A percentile compares a stretch with the other conserved stretches of the same genome.
These are phyloP conservation scores for Salinomyces thailandicus DNA, from an alignment of 2,329 filamentous ascomycete genomes.

Conservation along the genomic window DNA sequence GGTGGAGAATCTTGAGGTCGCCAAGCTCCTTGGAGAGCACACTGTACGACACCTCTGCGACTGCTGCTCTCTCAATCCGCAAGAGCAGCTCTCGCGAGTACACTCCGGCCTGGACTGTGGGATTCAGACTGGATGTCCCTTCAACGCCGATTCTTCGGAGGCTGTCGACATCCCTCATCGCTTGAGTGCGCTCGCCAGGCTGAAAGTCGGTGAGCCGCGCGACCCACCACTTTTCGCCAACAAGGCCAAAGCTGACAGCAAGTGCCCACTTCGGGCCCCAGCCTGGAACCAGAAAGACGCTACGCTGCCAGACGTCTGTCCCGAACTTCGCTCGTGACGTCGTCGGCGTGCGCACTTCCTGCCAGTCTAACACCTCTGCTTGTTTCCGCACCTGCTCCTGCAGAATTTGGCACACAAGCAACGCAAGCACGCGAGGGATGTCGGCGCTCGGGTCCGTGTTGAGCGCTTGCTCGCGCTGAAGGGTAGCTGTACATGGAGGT, in stretches of 20 bases:
- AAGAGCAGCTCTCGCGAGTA: constrained; percentile 15
- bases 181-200: constrained; percentile 3
- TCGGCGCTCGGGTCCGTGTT: constrained; percentile 53
- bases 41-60: constrained; percentile 24
- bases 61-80: constrained; percentile 30
- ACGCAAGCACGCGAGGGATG: constrained; percentile 48
- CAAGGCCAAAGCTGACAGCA: constrained; percentile 57
- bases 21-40: constrained; percentile 18
- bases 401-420: constrained; percentile 50
- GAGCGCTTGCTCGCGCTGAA: constrained; percentile 51
- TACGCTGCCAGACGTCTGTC: constrained; percentile 51
- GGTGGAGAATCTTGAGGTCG: constrained; percentile 12
- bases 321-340: constrained; percentile 37
- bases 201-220: constrained; percentile 45
- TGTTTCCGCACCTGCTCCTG: constrained; percentile 52
- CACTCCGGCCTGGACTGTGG: background rate
- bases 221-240: constrained; percentile 71
- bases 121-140: background rate
- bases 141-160: constrained; percentile 5
- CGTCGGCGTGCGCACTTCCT: constrained; percentile 37
- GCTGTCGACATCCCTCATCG: constrained; percentile 11
- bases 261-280: constrained; percentile 67
- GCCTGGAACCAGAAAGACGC: constrained; percentile 55
- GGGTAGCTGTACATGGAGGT: constrained; percentile 37
- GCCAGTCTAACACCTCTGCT: constrained; percentile 57